Evolutionary conservation across 495 filamentous ascomycete genomes (phyloP).

Genomic region (Hyaloscypha hepaticicola): DNA sequence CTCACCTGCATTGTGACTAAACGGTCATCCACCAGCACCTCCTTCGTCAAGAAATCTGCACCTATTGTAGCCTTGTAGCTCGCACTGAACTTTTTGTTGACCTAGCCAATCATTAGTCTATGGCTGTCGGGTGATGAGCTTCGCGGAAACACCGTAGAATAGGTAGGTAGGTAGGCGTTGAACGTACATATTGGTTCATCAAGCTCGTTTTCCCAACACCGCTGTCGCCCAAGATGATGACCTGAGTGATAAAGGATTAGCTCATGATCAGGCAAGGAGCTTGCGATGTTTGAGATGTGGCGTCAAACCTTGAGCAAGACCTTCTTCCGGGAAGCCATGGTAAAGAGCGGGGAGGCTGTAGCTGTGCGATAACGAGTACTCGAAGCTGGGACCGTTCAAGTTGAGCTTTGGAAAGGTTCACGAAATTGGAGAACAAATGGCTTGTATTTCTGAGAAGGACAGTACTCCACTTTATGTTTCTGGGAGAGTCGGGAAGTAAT

Average conservation of each 20-base stretch:
- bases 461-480: background rate
- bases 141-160: background rate
- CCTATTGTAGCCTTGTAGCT: slow-evolving; percentile 99
- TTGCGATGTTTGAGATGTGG: slow-evolving; percentile 5
- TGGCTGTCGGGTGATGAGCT: slow-evolving; percentile 8
- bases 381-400: background rate
- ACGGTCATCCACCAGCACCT: slow-evolving; percentile 95
- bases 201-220: slow-evolving; percentile 98
- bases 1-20: slow-evolving; percentile 97
- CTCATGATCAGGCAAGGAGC: slow-evolving; percentile 4
- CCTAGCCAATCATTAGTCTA: slow-evolving; percentile 49
- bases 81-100: slow-evolving; percentile 99
- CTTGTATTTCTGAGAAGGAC: slow-evolving; percentile 3
- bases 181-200: slow-evolving; percentile 99
- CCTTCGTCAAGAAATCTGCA: slow-evolving; percentile 97
- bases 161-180: slow-evolving; percentile 21
- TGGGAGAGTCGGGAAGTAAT: slow-evolving; percentile 5
- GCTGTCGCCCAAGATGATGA: slow-evolving; percentile 97
- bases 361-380: slow-evolving; percentile 26
- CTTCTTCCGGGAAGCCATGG: slow-evolving; percentile 70
- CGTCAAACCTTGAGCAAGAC: slow-evolving; percentile 84
- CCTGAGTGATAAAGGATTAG: slow-evolving; percentile 47
- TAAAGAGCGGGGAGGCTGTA: slow-evolving; percentile 8
- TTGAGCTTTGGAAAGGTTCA: background rate
- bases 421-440: slow-evolving; percentile 6